Evolutionary conservation across 805 yeast genomes (phyloP).

Genomic region (Yarrowia bubula): DNA sequence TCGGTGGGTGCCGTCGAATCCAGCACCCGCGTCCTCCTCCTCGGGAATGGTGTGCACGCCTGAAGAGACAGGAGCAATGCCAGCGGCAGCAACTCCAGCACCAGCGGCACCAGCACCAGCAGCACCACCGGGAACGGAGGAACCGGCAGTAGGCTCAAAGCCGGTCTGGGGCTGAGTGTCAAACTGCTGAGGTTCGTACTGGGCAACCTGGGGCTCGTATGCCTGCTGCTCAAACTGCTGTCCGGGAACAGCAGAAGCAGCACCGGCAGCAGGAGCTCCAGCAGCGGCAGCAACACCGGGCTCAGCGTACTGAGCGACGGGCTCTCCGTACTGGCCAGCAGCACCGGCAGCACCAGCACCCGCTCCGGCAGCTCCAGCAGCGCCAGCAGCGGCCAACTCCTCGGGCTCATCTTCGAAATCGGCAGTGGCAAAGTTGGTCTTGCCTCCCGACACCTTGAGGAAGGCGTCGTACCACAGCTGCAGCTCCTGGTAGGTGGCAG

Average conservation of each 20-base stretch:
- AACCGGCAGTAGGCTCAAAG: slow-evolving; percentile 16
- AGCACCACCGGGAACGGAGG: slow-evolving; percentile 25
- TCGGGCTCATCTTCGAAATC: slow-evolving; percentile 9
- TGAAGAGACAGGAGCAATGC: not conserved
- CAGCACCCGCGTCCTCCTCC: slow-evolving; percentile 20
- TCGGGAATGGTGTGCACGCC: slow-evolving; percentile 21
- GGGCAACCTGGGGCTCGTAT: not conserved
- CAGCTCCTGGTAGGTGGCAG: slow-evolving; percentile 48
- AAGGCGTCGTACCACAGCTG: slow-evolving; percentile 47
- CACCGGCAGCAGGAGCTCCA: not conserved
- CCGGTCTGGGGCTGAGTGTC: too few species aligned
- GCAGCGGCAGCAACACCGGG: not conserved
- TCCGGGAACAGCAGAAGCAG: not conserved
- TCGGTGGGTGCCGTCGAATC: slow-evolving; percentile 22
- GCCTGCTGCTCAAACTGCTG: too few species aligned
- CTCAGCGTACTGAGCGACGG: slow-evolving; percentile 1
- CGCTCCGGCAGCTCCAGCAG: slow-evolving; percentile 27
- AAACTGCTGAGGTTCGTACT: not conserved
- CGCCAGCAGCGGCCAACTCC: not conserved
- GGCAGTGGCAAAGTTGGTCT: slow-evolving; percentile 18
- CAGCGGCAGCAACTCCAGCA: not conserved
- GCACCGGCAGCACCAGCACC: slow-evolving; percentile 19
- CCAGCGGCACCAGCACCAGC: not conserved
- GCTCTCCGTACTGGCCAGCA: slow-evolving; percentile 4
- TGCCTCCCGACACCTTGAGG: slow-evolving; percentile 28